Base-by-base conservation (phyloP, 2,329 filamentous ascomycete genomes). In the Gnomoniopsis smithogilvyi region DNA sequence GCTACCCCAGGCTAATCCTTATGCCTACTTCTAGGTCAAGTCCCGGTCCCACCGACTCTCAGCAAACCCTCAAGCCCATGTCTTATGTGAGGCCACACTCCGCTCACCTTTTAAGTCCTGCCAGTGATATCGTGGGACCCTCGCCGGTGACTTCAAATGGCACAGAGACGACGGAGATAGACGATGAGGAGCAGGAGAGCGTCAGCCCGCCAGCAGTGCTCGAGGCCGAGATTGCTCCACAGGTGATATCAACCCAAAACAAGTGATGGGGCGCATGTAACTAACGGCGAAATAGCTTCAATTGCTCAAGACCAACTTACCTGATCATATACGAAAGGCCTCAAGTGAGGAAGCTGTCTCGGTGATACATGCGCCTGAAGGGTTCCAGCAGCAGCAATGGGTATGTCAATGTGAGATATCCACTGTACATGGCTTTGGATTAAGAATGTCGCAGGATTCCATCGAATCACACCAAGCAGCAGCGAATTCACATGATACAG, bases 311-410 rank as follows among this genome's bases (percentile, higher is more conserved):
- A 88, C 85, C 4, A 82, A 80, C 62, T 67, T 88, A 11, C 74
- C 84, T 2, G 83, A 85, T 46, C 76, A 80, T 60, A 67, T 88
- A 71, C 77, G 86, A 69, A 80, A 81, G 54, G 76, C 77, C 55
- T 82, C 82, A 24, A 87, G 86, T 62, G 91, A 96, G 64, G 91
- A 93, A 65, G 88, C 92, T 24, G 83, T 91, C 55, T 97, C 93
- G 1, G 93, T 96, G 56, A 96, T 97, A 65, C 93, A 96, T 78
- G 91, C 91, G 17, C 92, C 93, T 0, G 82, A 91, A 64, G 91
- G 89, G 62, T 97, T 95, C 73, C 83, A 85, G 58, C 84, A 84
- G 66, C 83, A 85, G 58, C 84, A 84, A 66, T 96, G 95, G 83
- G 91, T 95, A 72, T 69, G 83, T 49, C 43, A 49, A 30, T 52